Evolutionary conservation across 148 eudicot genomes (phyloP), one percentile per base, ranked within the genome.

Genomic region (Diospyros lotus): DNA sequence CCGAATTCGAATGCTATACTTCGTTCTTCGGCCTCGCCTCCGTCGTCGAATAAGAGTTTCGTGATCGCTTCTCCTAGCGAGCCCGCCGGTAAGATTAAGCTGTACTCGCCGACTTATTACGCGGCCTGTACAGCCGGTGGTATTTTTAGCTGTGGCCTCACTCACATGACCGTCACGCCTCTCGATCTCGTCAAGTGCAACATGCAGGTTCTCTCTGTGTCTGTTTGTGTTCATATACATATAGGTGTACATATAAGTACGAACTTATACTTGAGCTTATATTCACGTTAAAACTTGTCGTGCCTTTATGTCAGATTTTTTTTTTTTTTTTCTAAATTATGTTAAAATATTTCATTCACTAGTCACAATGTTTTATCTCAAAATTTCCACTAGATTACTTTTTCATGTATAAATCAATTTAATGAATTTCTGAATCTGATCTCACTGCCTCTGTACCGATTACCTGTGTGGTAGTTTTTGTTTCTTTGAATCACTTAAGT

Each of bases 141-240:
- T 15, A 66, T 66, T 15, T 45, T 66, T 4, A 66, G 69, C 69
- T 66, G 69, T 2, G 52, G 52, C 69, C 28, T 66, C 69, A 66
- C 69, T 45, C 69, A 66, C 39, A n/a, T 12, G 52, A 52, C 69
- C 52, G 53, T 44, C 51, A 45, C 39, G 8, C 52, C 69, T 66
- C 69, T 66, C n/a, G 69, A 66, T n/a, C 13, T 66, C 53, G 69
- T 66, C 53, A 66, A 66, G 46, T 66, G 69, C 41, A 66, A 66
- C 9, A 66, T 66, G 69, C 69, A 45, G 69, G 52, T 45, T 39
- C 12, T 1, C 8, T 3, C 17, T 6, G 17, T 41, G 40, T 44
- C 40, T 63, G 9, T 42, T 28, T 63, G 44, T 63, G 12, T 39
- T 8, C 10, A 9, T 39, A 48, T 38, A 8, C 18, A 60, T 60